A percentile compares a stretch with the other conserved stretches of the same genome.
Conservation (phyloP, 1,139 yeast species). For the Pneumocystis jirovecii region DNA sequence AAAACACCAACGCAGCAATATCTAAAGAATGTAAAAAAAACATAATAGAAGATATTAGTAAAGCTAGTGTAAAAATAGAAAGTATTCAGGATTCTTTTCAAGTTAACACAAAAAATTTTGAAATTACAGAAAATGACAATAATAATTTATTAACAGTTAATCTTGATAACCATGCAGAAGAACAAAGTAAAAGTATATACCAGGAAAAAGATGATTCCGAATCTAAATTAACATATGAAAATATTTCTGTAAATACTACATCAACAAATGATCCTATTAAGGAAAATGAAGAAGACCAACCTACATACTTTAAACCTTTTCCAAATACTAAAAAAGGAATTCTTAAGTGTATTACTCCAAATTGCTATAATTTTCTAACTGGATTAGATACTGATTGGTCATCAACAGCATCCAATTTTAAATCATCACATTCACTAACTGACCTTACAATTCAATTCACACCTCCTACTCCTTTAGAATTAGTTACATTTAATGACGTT, state of each 20-base stretch:
- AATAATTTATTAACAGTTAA: background rate
- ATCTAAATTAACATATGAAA: background rate
- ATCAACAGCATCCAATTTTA: slow-evolving; percentile 1
- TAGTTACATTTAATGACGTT: background rate
- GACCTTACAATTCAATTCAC: background rate
- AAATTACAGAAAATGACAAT: background rate
- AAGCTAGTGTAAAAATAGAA: background rate
- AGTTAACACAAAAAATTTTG: background rate
- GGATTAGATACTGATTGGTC: slow-evolving; percentile 4
- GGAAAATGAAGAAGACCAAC: background rate
- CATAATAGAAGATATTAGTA: background rate
- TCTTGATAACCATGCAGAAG: background rate
- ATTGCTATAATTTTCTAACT: background rate
- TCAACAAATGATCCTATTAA: background rate
- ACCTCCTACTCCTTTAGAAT: slow-evolving; percentile 3
- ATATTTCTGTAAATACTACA: background rate
- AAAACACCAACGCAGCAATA: slow-evolving; percentile 4
- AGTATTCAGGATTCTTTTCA: background rate
- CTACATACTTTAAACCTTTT: background rate
- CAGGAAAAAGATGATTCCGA: background rate
- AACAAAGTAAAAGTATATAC: background rate
- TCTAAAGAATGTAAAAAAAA: background rate
- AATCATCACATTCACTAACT: slow-evolving; percentile 2
- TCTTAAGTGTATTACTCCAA: background rate
- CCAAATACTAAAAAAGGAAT: background rate